These are phyloP conservation scores for Phytophthora europaea DNA, from an alignment of 352 stramenopile genomes.

Conservation along the genomic window DNA sequence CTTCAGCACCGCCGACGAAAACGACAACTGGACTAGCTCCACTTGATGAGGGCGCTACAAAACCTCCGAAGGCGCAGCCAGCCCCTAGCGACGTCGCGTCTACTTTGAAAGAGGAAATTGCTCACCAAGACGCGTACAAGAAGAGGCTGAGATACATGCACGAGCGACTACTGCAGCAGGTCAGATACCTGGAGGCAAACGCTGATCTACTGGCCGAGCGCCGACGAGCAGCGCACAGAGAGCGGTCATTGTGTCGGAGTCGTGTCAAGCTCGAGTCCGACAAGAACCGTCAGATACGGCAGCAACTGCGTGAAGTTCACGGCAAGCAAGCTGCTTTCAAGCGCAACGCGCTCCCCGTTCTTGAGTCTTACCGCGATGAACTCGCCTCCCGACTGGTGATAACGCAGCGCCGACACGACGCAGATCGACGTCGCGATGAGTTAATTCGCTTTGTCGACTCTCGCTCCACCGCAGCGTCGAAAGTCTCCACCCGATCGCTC, in stretches of 20 bases:
- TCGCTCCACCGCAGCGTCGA: conserved; percentile 13
- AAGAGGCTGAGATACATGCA: conserved; percentile 62
- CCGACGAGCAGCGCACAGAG: conserved; percentile 28
- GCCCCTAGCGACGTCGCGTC: conserved; percentile 2
- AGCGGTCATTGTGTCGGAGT: conserved; percentile 47
- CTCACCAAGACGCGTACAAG: conserved; percentile 62
- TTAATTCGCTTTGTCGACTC: conserved; percentile 60
- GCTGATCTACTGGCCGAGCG: conserved; percentile 44
- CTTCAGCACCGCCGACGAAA: conserved; percentile 6
- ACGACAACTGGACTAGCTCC: conserved; percentile 6
- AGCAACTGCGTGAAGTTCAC: conserved; percentile 37
- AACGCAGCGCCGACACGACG: conserved; percentile 48
- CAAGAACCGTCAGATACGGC: conserved; percentile 39
- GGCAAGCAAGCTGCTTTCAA: conserved; percentile 37
- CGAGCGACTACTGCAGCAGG: conserved; percentile 47
- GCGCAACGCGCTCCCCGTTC: conserved; percentile 42
- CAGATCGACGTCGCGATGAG: conserved; percentile 59
- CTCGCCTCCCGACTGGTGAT: conserved; percentile 56
- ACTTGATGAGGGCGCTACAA: conserved; percentile 2
- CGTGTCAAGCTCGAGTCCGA: conserved; percentile 52
- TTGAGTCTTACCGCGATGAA: conserved; percentile 62
- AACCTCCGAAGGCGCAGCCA: conserved; percentile 11
- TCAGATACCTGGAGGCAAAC: conserved; percentile 51
- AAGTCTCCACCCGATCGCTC: conserved; percentile 14
- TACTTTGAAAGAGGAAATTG: conserved; percentile 54